phyloP scores from a whole-genome alignment of 2,329 filamentous ascomycete species.

The Hypomyces perniciosus region DNA sequence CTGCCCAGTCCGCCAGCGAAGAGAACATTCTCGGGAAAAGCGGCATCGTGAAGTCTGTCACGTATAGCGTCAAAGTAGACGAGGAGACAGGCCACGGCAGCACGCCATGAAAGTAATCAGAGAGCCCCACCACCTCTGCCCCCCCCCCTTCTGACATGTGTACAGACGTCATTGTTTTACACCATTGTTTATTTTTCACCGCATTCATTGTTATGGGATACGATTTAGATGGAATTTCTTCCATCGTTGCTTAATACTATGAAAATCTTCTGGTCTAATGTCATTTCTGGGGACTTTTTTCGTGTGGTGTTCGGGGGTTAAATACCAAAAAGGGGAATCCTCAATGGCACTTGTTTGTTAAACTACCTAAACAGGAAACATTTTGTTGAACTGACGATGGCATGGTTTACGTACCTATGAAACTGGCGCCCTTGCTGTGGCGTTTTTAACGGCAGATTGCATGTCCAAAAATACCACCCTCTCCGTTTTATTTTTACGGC shows the following conservation, averaged over 20 bases:
- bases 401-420: too few relatives aligned
- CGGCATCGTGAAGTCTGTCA: slow-evolving; percentile 37
- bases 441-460: too few relatives aligned
- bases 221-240: too few relatives aligned
- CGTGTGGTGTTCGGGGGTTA: background rate
- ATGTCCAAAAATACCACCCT: too few relatives aligned
- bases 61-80: slow-evolving; percentile 35
- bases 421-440: too few relatives aligned
- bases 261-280: background rate
- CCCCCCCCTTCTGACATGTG: too few relatives aligned
- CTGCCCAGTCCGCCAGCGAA: slow-evolving; percentile 28
- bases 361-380: too few relatives aligned
- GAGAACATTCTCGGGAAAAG: slow-evolving; percentile 33
- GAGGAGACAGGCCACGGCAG: slow-evolving; percentile 15
- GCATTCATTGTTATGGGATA: background rate
- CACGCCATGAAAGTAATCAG: background rate
- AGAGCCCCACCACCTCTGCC: too few relatives aligned
- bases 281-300: background rate
- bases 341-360: too few relatives aligned
- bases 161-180: too few relatives aligned
- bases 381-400: too few relatives aligned
- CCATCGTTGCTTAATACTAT: background rate
- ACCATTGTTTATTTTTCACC: background rate
- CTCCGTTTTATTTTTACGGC: too few relatives aligned
- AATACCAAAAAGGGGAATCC: background rate